Evolutionary conservation across 1,139 yeast genomes (phyloP).

Genomic region (Suhomyces terraborum): DNA sequence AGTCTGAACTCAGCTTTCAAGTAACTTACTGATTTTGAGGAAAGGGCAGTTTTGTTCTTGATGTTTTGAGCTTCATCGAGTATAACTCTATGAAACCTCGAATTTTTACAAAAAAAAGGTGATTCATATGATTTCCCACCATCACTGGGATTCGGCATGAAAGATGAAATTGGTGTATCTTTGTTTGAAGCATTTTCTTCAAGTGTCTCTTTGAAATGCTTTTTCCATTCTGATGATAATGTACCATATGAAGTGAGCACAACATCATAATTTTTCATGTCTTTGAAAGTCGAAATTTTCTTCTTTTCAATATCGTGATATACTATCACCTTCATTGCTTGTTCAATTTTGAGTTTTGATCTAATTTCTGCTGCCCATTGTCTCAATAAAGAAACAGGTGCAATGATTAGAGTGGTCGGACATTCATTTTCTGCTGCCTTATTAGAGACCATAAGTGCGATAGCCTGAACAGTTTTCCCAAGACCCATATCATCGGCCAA

Average conservation of each 20-base stretch:
- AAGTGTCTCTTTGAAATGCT: constrained; percentile 51
- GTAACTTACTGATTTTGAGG: constrained; percentile 67
- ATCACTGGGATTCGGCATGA: constrained; percentile 40
- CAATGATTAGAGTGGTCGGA: constrained; percentile 73
- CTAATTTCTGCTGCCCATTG: constrained; percentile 85
- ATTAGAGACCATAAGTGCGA: constrained; percentile 65
- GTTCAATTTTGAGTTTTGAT: constrained; percentile 55
- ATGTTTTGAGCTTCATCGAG: constrained; percentile 92
- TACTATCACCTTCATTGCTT: constrained; percentile 51
- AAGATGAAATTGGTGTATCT: constrained; percentile 21
- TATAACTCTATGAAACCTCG: constrained; percentile 65
- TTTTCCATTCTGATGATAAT: constrained; percentile 66
- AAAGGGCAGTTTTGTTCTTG: constrained; percentile 69
- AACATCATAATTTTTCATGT: constrained; percentile 62
- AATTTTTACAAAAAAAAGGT: constrained; percentile 62
- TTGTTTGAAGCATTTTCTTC: constrained; percentile 1
- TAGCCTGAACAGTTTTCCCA: constrained; percentile 86
- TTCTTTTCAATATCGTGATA: constrained; percentile 61
- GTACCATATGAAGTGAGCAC: constrained; percentile 81
- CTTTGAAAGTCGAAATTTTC: constrained; percentile 39
- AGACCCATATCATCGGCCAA: constrained; percentile 95
- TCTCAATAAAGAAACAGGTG: constrained; percentile 78
- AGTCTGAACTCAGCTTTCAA: constrained; percentile 60
- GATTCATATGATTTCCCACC: constrained; percentile 56
- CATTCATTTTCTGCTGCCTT: constrained; percentile 36